A percentile compares a stretch with the other conserved stretches of the same genome.
Evolutionary conservation across 345 rosid species (phyloP).

Genomic region (Rhizophora mangle): DNA sequence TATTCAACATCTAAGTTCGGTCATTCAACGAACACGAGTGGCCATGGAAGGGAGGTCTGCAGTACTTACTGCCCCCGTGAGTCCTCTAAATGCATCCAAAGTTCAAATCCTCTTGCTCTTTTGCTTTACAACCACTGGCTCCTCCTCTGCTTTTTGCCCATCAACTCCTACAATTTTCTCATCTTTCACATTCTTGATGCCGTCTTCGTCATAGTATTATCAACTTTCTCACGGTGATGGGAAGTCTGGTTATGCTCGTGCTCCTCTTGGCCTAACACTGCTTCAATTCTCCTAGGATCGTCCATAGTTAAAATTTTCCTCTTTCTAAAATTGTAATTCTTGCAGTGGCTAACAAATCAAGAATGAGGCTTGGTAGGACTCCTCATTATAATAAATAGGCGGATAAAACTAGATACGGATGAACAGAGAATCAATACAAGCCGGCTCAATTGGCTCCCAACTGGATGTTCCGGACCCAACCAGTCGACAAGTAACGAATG

Average conservation of each 20-base stretch:
- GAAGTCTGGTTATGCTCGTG: conserved; percentile 5
- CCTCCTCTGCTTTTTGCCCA: conserved; percentile 15
- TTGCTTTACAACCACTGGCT: conserved; percentile 14
- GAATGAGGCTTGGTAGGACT: background rate
- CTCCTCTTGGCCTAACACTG: conserved; percentile 30
- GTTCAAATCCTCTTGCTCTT: conserved; percentile 53
- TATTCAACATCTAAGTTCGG: too few relatives aligned
- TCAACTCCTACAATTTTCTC: background rate
- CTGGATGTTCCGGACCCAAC: too few relatives aligned
- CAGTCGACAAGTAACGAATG: too few relatives aligned
- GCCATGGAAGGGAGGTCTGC: too few relatives aligned
- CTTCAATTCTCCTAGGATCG: conserved; percentile 49
- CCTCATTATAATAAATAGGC: too few relatives aligned
- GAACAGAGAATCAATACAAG: too few relatives aligned
- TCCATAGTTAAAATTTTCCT: conserved; percentile 20
- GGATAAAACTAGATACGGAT: too few relatives aligned
- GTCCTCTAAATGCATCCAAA: conserved; percentile 65
- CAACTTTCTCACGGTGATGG: conserved; percentile 1
- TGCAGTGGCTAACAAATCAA: background rate
- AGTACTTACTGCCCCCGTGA: conserved; percentile 45
- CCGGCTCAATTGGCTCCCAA: too few relatives aligned
- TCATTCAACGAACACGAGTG: too few relatives aligned
- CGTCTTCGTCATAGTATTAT: conserved; percentile 2
- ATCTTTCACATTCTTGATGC: conserved; percentile 3
- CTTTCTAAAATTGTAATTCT: background rate